Conservation (phyloP, 192 early-diverging fungal species). For the Umbelopsis sp. region DNA sequence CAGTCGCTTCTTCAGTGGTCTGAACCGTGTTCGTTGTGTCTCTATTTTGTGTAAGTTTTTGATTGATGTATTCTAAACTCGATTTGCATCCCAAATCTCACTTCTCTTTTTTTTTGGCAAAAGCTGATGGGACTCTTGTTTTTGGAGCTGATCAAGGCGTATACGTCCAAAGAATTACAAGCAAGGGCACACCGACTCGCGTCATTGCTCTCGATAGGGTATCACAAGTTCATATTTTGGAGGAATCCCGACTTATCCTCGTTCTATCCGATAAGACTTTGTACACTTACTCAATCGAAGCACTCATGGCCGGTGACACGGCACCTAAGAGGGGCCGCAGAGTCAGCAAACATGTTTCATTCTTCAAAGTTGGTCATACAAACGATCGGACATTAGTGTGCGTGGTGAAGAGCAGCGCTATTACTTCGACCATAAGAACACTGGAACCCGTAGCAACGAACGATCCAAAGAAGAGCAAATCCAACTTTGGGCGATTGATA, state of each 20-base stretch:
- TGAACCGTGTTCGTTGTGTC: slow-evolving; percentile 58
- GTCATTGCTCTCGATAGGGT: slow-evolving; percentile 74
- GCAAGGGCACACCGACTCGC: slow-evolving; percentile 41
- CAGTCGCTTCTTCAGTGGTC: slow-evolving; percentile 36
- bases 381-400: slow-evolving; percentile 60
- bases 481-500: slow-evolving; percentile 50
- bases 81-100: not conserved
- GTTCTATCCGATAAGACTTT: slow-evolving; percentile 77
- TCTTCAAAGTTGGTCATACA: slow-evolving; percentile 72
- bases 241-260: slow-evolving; percentile 75
- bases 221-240: slow-evolving; percentile 83
- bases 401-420: slow-evolving; percentile 72
- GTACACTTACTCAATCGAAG: slow-evolving; percentile 56
- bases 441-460: slow-evolving; percentile 65
- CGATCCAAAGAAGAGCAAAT: slow-evolving; percentile 48
- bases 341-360: slow-evolving; percentile 66
- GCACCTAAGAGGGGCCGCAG: slow-evolving; percentile 47
- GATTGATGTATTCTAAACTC: not conserved
- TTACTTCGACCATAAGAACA: slow-evolving; percentile 78
- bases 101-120: slow-evolving; percentile 47
- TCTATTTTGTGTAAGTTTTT: slow-evolving; percentile 48
- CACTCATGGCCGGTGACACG: slow-evolving; percentile 45
- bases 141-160: slow-evolving; percentile 76
- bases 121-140: slow-evolving; percentile 80
- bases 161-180: slow-evolving; percentile 46